Base-by-base conservation (phyloP, 2,329 filamentous ascomycete genomes). In the Tolypocladium ophioglossoides region DNA sequence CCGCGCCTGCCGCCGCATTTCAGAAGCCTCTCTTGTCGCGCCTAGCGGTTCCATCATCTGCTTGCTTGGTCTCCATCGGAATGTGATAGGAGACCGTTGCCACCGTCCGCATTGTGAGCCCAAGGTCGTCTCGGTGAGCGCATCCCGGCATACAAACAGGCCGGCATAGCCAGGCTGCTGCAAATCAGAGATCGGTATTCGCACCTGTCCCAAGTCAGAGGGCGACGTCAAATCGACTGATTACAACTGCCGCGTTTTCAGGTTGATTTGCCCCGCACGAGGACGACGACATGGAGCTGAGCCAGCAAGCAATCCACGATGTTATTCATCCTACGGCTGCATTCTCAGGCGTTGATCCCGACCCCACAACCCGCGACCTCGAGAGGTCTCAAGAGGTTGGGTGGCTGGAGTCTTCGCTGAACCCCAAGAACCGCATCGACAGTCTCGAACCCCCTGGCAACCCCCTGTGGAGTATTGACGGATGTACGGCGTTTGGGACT, bases 401-500 rank as follows among this genome's bases (percentile, higher is more conserved):
- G 16, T 84, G 80, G 80, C 63, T 66, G 14, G 56, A 63, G 3
- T 83, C 80, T 6, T 66, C 70, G 41, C 69, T 83, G 44, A 84
- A 84, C 57, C 81, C 80, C 9, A 82, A 80, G 63, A 84, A 83
- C 61, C 74, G 80, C 55, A 78, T 84, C 62, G 74, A 83, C 62
- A 81, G 78, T 57, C 73, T 84, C 18, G 73, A 71, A 3, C 65
- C 70, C 9, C 72, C 73, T 2, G 51, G 60, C 16, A 59, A 67
- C 0, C 73, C 79, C 2, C 64, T 78, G 9, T 85, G 81, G 80
- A 74, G 78, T 37, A 76, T 85, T 50, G 80, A 84, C 58, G 80
- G 81, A 50, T 79, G 75, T 59, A 77, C 78, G 24, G 77, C 74
- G 20, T 71, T 79, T 53, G 81, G 80, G 5, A 82, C 77, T 12